Evolutionary conservation across 805 yeast genomes (phyloP), one percentile per base, ranked within the genome.

Genomic region (Saturnispora zaruensis): DNA sequence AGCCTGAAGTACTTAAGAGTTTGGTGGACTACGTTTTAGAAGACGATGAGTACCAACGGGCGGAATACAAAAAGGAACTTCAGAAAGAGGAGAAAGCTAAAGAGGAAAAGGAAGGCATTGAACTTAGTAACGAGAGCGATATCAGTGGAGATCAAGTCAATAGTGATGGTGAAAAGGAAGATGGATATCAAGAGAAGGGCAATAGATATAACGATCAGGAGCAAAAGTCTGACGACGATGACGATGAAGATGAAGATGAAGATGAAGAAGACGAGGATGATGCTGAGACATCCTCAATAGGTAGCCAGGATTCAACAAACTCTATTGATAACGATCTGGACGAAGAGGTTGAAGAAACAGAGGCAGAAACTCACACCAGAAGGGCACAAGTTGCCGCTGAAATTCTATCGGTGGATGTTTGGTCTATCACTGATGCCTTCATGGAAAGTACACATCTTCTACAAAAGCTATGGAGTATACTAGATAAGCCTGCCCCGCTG

Each of bases 361-460:
- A 60, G 11, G 63, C 62, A 5, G 70, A 67, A 50, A 59, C 54
- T 18, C 69, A 67, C 53, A 59, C 66, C 32, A 60, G 72, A 55
- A 58, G 72, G 46, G 81, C 88, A 1, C 82, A 81, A 50, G 74
- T 84, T 57, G 89, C 96, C 5, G 87, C 96, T 2, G 98, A 93
- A 63, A 83, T 93, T 41, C 71, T 93, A 44, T 79, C 91, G 38
- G 87, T 93, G 4, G 98, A 91, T 61, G 90, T 89, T 7, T 91
- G 97, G 96, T 84, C 95, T 2, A 72, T 93, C 36, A 85, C 96
- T 1, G 96, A 90, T 57, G 82, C 95, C 1, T 82, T 93, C 49
- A 82, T 91, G 82, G 90, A 86, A 57, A 78, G 81, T 52, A 71
- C 77, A 4, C 75, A 72, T 20, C 72, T 87, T 36, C 67, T 93